Evolutionary conservation across 495 filamentous ascomycete species (phyloP), one percentile per base, ranked within the genome.

Genomic region (Aspergillus asperescens): DNA sequence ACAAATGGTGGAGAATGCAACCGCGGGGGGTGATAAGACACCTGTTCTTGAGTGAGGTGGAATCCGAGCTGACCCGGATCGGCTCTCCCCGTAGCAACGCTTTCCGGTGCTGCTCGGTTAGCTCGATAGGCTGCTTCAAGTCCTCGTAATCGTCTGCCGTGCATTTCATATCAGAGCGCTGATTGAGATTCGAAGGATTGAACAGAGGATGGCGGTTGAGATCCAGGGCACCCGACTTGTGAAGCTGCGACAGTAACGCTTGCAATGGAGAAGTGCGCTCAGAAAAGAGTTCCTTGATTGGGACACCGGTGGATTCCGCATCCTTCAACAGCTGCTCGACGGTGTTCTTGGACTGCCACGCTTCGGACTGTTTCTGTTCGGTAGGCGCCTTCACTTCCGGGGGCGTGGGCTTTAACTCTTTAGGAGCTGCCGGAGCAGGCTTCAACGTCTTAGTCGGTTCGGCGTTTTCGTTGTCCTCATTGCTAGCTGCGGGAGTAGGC

Each of bases 1-100:
- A 85, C 18, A 98, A 72, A 55, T 89, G 88, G 31, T 82, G 81
- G 23, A 96, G 75, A 48, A 87, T 85, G 49, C 84, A 81, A 4
- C 90, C 89, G 50, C 86, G 83, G 3, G 90, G 88, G 1, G 87
- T 90, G 45, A 93, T 82, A 40, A 93, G 70, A 24, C 66, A 71
- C n/a, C 70, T 64, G 25, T 76, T 63, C 37, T 79, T 73, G 20
- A 73, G 63, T 18, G 67, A 55, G 38, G 60, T 66, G 18, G 66
- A 61, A 16, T 68, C 64, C 13, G 50, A 40, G 15, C 68, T 62
- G 15, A 73, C 42, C 6, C 66, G 64, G 16, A 80, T 52, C 4
- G 72, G 64, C 53, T 75, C 65, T 22, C 77, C 75, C 15, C 63
- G 67, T 5, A 69, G 56, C 20, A 72, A 46, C n/a, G 64, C 52